Base-by-base conservation (phyloP, 2,329 filamentous ascomycete genomes). In the Xylaria sp. region DNA sequence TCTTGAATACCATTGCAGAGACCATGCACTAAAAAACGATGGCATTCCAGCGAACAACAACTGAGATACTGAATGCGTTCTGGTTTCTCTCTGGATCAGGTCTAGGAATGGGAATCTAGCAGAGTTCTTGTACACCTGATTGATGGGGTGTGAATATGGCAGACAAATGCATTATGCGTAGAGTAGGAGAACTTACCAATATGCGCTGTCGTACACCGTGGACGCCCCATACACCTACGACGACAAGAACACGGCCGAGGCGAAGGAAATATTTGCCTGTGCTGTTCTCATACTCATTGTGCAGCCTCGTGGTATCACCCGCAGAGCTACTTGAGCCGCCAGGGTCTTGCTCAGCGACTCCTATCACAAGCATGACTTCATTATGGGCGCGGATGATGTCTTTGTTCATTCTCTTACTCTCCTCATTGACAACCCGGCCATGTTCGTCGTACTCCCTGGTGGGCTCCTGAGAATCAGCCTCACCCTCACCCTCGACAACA, bases 281-380 rank as follows among this genome's bases (percentile, higher is more conserved):
- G 7, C 76, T 72, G 30, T 84, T 82, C 67, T 89, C 86, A 58
- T 85, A 84, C 9, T 78, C 76, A 36, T 81, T 77, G 69, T 87
- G 84, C 12, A 80, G 78, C 15, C 78, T 77, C n/a, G 81, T 78
- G 1, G 79, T 76, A 53, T 73, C 71, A 1, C 61, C 18, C 46
- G 84, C 82, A 7, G 78, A 75, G 60, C 83, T 80, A 5, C 79
- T 78, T 4, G 81, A 48, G 56, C n/a, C 80, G 25, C 78, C 75
- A 4, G 78, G 78, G 59, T 83, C 84, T 61, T 89, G 85, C 72
- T 89, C 87, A 9, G 87, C 87, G 4, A 89, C 87, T 5, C 87
- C 87, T 45, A 89, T 89, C 10, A 88, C 86, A 20, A 84, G 81
- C 87, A 89, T 89, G 3, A 89, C 87, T 70, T 89, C 87, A 70